phyloP scores from a whole-genome alignment of 257 asterid genomes.

The Solanum chmielewskii region DNA sequence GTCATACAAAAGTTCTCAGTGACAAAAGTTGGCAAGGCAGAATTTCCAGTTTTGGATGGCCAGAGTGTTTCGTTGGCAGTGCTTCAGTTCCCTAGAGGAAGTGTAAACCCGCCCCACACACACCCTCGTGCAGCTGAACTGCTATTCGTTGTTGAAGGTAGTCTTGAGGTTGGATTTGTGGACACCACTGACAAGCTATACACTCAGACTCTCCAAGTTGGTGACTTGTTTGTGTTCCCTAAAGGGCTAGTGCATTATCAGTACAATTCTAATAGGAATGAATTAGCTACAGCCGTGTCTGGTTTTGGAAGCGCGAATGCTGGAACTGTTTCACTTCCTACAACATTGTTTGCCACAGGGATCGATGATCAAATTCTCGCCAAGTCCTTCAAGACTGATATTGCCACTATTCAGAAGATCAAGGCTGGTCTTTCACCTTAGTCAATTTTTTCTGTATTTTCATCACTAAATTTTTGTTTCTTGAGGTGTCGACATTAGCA shows the following conservation, averaged over 20 bases:
- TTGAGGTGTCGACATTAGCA: background rate
- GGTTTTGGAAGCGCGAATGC: background rate
- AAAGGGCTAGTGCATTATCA: background rate
- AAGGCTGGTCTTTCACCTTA: background rate
- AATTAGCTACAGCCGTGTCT: background rate
- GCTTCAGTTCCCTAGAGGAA: background rate
- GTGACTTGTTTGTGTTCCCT: background rate
- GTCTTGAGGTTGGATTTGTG: background rate
- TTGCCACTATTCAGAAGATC: background rate
- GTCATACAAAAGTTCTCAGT: background rate
- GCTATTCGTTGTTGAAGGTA: background rate
- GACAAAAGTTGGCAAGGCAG: background rate
- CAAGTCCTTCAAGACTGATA: background rate
- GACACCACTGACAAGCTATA: background rate
- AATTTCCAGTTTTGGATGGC: background rate
- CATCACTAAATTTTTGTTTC: background rate
- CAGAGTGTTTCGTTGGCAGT: background rate
- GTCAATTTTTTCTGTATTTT: background rate
- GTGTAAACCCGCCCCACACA: background rate
- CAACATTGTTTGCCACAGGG: background rate
- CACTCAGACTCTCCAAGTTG: background rate
- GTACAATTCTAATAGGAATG: background rate
- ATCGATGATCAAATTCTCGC: background rate
- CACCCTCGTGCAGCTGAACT: background rate
- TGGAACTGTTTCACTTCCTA: background rate